Evolutionary conservation across 495 filamentous ascomycete genomes (phyloP), one percentile per base, ranked within the genome.

Genomic region (Pyrenula massariospora): DNA sequence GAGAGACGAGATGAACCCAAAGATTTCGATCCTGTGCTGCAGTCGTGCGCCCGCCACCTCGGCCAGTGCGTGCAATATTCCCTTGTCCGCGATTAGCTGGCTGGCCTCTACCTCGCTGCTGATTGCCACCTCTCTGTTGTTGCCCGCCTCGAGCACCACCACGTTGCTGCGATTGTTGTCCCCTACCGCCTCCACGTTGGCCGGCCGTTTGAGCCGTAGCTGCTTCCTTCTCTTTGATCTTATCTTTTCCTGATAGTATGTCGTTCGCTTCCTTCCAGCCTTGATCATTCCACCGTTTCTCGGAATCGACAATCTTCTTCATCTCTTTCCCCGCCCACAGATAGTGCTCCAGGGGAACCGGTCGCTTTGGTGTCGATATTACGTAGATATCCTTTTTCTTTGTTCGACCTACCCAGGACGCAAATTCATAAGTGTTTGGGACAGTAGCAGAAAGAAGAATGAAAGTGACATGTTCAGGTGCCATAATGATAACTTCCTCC

Each of bases 401-500:
- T 19, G 94, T 97, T 53, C 93, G 81, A 36, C 93, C 93, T 36
- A 98, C 94, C 93, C 93, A 98, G 3, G 89, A 96, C 20, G 93
- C 94, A 64, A 98, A 98, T 67, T 98, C 93, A 59, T 95, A 79
- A 1, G 93, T 96, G 68, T 98, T 98, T 10, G 93, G 93, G 2
- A 98, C 94, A 2, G 93, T 98, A 0, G 93, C 93, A 3, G 94
- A 97, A 1, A 98, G 81, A 11, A 96, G 76, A 59, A 98, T 97
- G 42, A 98, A 73, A 1, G 94, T 93, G 50, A 97, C 89, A 72
- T 97, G 93, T 63, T 91, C 91, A 2, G 93, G 93, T 52, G 97
- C 81, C 94, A 98, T 97, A 65, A 98, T 98, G 65, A 98, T 98
- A 58, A 98, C 93, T 68, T 98, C 93, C 70, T 98, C 93, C 93